These are phyloP conservation scores for Diaporthe velutina DNA, from an alignment of 2,329 filamentous ascomycete genomes.

Conservation along the genomic window DNA sequence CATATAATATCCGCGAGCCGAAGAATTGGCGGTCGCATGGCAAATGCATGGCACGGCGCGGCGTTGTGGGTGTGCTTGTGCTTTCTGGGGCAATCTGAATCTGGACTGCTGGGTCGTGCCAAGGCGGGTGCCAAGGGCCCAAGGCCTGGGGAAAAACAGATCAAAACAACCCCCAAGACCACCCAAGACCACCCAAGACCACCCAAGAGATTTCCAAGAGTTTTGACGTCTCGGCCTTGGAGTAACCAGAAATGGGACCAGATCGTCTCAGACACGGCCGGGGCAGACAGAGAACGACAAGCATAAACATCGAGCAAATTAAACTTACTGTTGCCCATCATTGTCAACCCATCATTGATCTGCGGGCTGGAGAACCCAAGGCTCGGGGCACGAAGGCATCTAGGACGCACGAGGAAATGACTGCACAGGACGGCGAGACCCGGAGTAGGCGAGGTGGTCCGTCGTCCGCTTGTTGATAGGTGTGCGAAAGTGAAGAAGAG, in stretches of 20 bases:
- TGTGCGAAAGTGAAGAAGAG: neutral
- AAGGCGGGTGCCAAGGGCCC: slow-evolving; percentile 38
- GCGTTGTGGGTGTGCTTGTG: slow-evolving; percentile 26
- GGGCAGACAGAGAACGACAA: neutral
- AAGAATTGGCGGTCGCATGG: slow-evolving; percentile 24
- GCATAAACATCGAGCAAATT: neutral
- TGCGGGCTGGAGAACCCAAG: slow-evolving; percentile 39
- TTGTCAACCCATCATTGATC: slow-evolving; percentile 39
- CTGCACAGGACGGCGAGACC: neutral
- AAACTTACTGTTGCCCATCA: slow-evolving; percentile 40
- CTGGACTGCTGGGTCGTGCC: slow-evolving; percentile 31
- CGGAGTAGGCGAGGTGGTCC: neutral
- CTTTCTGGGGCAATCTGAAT: slow-evolving; percentile 25
- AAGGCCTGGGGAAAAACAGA: slow-evolving; percentile 30
- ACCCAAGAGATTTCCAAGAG: slow-evolving; percentile 36
- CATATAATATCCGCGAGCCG: neutral
- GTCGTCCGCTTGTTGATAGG: neutral
- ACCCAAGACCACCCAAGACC: slow-evolving; percentile 37
- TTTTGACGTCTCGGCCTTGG: slow-evolving; percentile 36
- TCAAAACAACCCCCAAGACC: slow-evolving; percentile 35
- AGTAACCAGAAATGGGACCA: slow-evolving; percentile 27
- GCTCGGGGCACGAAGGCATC: slow-evolving; percentile 38
- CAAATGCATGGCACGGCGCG: slow-evolving; percentile 8
- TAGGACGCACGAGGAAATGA: slow-evolving; percentile 11
- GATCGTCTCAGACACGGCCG: neutral